A percentile compares a stretch with the other conserved stretches of the same genome.
These are phyloP conservation scores for Plantago elongata DNA, from an alignment of 257 asterid species.

Conservation along the genomic window DNA sequence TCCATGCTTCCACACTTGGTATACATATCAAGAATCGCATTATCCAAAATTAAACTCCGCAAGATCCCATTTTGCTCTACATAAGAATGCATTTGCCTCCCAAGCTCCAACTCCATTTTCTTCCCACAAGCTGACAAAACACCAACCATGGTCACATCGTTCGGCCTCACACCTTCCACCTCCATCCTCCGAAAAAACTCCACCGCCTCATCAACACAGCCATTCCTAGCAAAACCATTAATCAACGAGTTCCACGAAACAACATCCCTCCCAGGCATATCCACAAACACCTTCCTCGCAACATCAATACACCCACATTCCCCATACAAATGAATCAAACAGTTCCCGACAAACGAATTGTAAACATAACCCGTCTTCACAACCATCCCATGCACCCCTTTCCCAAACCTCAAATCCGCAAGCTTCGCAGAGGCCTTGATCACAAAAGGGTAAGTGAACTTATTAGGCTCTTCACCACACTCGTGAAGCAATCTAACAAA, in stretches of 20 bases:
- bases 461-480: constrained; percentile 46
- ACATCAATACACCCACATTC: constrained; percentile 52
- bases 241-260: constrained; percentile 88
- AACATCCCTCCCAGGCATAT: constrained; percentile 54
- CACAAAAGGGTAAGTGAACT: constrained; percentile 76
- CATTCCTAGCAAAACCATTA: constrained; percentile 53
- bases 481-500: constrained; percentile 41
- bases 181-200: constrained; percentile 51
- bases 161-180: constrained; percentile 50
- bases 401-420: constrained; percentile 40
- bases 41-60: constrained; percentile 40
- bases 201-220: constrained; percentile 41
- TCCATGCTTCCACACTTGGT: constrained; percentile 55
- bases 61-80: constrained; percentile 43
- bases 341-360: constrained; percentile 59
- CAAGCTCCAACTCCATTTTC: constrained; percentile 51
- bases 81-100: constrained; percentile 55
- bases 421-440: constrained; percentile 64
- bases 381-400: constrained; percentile 70
- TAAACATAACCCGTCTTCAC: constrained; percentile 44
- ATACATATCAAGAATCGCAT: constrained; percentile 78
- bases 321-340: constrained; percentile 59
- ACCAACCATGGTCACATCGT: constrained; percentile 62
- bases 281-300: constrained; percentile 48
- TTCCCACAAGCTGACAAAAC: constrained; percentile 58